Evolutionary conservation across 1,284 basidiomycete species (phyloP), one percentile per base, ranked within the genome.

Genomic region (Naganishia albida): DNA sequence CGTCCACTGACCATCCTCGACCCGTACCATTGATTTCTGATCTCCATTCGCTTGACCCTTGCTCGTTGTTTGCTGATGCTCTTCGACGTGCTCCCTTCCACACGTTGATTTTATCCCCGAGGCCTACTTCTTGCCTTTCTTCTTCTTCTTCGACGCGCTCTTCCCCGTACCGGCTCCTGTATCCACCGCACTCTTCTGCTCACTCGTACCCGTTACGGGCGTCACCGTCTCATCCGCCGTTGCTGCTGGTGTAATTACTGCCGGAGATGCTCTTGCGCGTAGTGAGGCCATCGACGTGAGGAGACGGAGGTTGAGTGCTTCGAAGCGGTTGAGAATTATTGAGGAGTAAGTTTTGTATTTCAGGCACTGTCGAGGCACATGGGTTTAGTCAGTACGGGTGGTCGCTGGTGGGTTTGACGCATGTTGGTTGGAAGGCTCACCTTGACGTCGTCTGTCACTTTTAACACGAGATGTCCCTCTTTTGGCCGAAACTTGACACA

Each of bases 271-370:
- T 30, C 51, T 59, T 20, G 44, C 15, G 26, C 56, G 62, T 39
- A 42, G 66, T n/a, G 46, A 48, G 28, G 62, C 52, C 64, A 68
- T 68, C 12, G 55, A 28, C 2, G 55, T 63, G 23, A 80, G 69
- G 10, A 80, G 72, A 48, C 76, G 77, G 60, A 89, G 84, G 76
- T 93, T 96, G 70, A 97, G 84, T 4, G 88, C 83, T 78, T 97
- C 93, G 80, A 97, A 95, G 70, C 93, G 88, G 81, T 95, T 94
- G 70, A 97, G 86, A 80, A 92, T 93, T 75, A 94, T 88, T 51
- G 90, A 90, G 0, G 91, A 94, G 72, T 88, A 87, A 1, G 93
- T 94, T 77, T 93, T 91, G 83, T 93, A 97, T 79, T 93, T 95
- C 74, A 96, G 82, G 77, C 91, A 93, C 93, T 95, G 76, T 15